Evolutionary conservation across 2,329 filamentous ascomycete genomes (phyloP).

Genomic region (Fusarium sp.): DNA sequence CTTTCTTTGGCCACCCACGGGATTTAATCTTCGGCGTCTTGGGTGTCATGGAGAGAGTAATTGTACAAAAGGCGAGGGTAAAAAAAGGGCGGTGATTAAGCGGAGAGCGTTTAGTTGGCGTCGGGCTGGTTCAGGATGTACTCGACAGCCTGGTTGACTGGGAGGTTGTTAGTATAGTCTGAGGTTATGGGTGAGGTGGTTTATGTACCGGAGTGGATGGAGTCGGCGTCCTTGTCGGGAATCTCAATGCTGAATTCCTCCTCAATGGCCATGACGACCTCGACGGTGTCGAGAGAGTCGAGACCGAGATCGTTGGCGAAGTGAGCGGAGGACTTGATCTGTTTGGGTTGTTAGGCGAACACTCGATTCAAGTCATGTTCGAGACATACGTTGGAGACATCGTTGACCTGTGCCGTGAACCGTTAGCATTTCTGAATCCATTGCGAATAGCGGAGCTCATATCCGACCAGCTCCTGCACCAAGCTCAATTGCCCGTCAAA

Average conservation of each 20-base stretch:
- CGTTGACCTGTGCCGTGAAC: constrained; percentile 66
- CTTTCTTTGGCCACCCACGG: constrained; percentile 1
- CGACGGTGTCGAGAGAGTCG: constrained; percentile 97
- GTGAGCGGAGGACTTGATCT: constrained; percentile 87
- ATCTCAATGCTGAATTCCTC: constrained; percentile 95
- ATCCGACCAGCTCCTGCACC: neutral
- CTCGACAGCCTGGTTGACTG: constrained; percentile 92
- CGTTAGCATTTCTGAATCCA: constrained; percentile 40
- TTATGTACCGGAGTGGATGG: constrained; percentile 86
- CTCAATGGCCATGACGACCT: constrained; percentile 99
- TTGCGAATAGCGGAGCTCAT: constrained; percentile 1
- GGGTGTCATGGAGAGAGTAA: constrained; percentile 34
- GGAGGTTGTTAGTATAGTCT: neutral
- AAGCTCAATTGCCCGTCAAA: neutral
- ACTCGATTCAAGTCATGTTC: constrained; percentile 3
- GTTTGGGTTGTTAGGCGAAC: constrained; percentile 23
- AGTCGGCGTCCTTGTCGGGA: constrained; percentile 94
- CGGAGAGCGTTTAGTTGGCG: constrained; percentile 66
- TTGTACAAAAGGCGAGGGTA: constrained; percentile 41
- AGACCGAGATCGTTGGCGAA: constrained; percentile 97
- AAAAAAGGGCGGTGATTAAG: constrained; percentile 14
- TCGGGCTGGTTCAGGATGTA: constrained; percentile 95
- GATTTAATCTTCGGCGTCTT: constrained; percentile 28
- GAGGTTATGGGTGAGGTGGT: too few relatives aligned
- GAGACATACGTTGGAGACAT: constrained; percentile 66